These are phyloP conservation scores for Trichoderma sp. DNA, from an alignment of 2,329 filamentous ascomycete species.

Conservation along the genomic window DNA sequence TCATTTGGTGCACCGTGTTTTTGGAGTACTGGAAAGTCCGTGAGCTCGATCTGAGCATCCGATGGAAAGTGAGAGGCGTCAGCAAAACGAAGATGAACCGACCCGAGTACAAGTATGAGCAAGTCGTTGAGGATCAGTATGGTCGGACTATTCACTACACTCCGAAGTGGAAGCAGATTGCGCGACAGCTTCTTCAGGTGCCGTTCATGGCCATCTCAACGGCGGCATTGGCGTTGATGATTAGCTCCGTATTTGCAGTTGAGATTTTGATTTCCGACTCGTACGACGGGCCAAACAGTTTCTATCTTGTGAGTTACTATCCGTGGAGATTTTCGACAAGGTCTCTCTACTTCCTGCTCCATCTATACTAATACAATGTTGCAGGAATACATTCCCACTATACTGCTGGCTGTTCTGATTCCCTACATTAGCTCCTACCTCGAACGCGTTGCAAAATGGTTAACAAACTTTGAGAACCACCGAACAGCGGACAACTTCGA, in stretches of 20 bases:
- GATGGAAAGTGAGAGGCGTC: conserved; percentile 74
- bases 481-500: conserved; percentile 71
- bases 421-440: conserved; percentile 68
- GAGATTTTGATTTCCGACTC: conserved; percentile 77
- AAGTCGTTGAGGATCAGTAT: conserved; percentile 62
- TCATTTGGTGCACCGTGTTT: conserved; percentile 73
- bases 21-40: conserved; percentile 81
- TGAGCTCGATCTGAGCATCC: conserved; percentile 70
- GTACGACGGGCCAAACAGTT: conserved; percentile 71
- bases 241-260: conserved; percentile 70
- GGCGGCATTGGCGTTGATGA: conserved; percentile 65
- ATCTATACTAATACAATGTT: background rate
- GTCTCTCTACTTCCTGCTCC: background rate
- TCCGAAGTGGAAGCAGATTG: conserved; percentile 65
- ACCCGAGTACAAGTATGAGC: conserved; percentile 66
- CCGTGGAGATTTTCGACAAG: background rate
- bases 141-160: conserved; percentile 67
- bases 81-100: conserved; percentile 68
- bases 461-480: conserved; percentile 77
- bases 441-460: conserved; percentile 62
- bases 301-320: conserved; percentile 58
- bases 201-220: conserved; percentile 68
- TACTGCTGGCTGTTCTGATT: conserved; percentile 67
- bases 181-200: conserved; percentile 68
- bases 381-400: conserved; percentile 72